A percentile compares a stretch with the other conserved stretches of the same genome.
Conservation (phyloP, 805 yeast genomes). For the Starmerella davenportii region DNA sequence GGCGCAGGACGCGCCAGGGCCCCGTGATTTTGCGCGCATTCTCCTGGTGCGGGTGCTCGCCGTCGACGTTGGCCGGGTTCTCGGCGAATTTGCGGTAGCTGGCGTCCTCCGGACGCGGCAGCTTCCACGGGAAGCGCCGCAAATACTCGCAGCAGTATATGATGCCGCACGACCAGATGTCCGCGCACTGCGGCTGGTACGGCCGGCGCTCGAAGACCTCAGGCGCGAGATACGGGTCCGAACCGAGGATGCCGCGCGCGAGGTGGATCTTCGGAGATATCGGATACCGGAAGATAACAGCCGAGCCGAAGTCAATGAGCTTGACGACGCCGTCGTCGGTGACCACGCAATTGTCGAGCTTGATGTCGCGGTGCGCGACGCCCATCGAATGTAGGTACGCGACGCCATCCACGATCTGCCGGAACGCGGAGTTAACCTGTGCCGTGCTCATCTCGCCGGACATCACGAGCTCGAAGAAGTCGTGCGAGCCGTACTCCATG, state of each 20-base stretch:
- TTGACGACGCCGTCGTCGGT: conserved; percentile 56
- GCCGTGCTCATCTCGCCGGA: conserved; percentile 52
- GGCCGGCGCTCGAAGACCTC: conserved; percentile 45
- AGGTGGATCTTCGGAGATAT: conserved; percentile 37
- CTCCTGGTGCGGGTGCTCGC: conserved; percentile 15
- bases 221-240: conserved; percentile 91
- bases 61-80: conserved; percentile 17
- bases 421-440: conserved; percentile 67
- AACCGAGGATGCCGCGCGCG: conserved; percentile 80
- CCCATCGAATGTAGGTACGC: conserved; percentile 62
- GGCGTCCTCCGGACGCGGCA: conserved; percentile 62
- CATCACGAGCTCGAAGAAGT: conserved; percentile 87
- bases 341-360: conserved; percentile 86
- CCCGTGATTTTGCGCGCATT: conserved; percentile 32
- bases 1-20: conserved; percentile 50
- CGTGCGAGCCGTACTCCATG: conserved; percentile 87
- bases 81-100: conserved; percentile 46
- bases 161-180: conserved; percentile 86
- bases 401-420: conserved; percentile 63
- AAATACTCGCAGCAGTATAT: conserved; percentile 81
- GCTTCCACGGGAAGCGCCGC: conserved; percentile 86
- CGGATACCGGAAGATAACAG: conserved; percentile 61
- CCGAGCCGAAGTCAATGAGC: conserved; percentile 85
- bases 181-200: conserved; percentile 78
- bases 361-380: conserved; percentile 81